A percentile compares a stretch with the other conserved stretches of the same genome.
These are phyloP conservation scores for Phascolomyces articulosus DNA, from an alignment of 371 early-diverging fungal species.

Conservation along the genomic window DNA sequence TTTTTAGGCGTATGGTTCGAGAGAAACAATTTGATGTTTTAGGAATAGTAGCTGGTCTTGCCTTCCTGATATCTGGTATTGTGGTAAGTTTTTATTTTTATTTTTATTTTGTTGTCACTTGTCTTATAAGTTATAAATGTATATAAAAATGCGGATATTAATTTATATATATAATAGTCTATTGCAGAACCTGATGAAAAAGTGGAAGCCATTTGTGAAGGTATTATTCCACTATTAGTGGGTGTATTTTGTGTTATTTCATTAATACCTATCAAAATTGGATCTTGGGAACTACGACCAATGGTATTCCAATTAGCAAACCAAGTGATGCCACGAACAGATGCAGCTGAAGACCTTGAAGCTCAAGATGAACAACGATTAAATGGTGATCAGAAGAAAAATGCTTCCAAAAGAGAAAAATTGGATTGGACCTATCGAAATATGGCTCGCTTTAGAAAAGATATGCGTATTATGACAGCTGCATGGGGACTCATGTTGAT, in stretches of 20 bases:
- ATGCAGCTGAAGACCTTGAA: constrained; percentile 21
- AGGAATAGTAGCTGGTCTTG: constrained; percentile 33
- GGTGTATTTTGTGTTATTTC: constrained; percentile 42
- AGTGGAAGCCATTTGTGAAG: constrained; percentile 36
- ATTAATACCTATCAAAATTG: constrained; percentile 37
- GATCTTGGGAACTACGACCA: constrained; percentile 36
- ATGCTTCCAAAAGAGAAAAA: constrained; percentile 22
- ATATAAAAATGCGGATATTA: neutral
- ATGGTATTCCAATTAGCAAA: constrained; percentile 40
- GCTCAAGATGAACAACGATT: constrained; percentile 28
- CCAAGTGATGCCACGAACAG: constrained; percentile 47
- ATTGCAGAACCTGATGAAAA: constrained; percentile 40
- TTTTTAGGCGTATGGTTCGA: constrained; percentile 28
- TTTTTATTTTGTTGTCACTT: too few relatives aligned
- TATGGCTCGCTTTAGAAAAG: constrained; percentile 42
- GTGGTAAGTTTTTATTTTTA: too few relatives aligned
- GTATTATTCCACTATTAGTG: constrained; percentile 34
- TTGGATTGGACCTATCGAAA: constrained; percentile 32
- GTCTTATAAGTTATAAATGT: neutral
- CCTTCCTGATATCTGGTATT: constrained; percentile 37
- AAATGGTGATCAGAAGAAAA: neutral
- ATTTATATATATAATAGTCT: constrained; percentile 22
- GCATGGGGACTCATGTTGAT: constrained; percentile 46
- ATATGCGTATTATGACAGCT: constrained; percentile 50
- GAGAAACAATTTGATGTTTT: constrained; percentile 26